Evolutionary conservation across 768 basidiomycete species (phyloP), one percentile per base, ranked within the genome.

Genomic region (Lentinula lateritia): DNA sequence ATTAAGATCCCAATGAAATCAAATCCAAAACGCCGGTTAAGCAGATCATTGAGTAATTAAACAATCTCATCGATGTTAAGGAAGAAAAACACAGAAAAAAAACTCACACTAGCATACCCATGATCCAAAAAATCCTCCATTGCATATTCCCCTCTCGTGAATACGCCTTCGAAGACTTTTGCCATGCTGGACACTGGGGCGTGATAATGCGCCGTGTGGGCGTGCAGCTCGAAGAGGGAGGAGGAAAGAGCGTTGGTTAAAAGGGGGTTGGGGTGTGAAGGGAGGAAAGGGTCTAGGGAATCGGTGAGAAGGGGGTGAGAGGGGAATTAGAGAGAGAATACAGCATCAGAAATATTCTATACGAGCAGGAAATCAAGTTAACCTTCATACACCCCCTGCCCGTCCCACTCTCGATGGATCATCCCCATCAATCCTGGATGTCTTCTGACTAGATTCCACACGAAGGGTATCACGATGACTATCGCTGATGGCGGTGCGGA

Each of bases 121-220:
- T 98, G 96, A 71, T 98, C 97, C 70, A 98, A 72, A 72, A 98
- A 99, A 70, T 98, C 96, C 66, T 98, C 96, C 85, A 97, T 84
- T 13, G 85, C 78, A 73, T 95, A 98, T 39, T 79, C 80, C 16
- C 89, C 92, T 69, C 96, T 98, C 12, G 93, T 98, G 75, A 99
- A 97, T 5, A 90, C 88, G 70, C 95, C 94, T 12, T 81, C 80
- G 66, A 97, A 92, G 59, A 99, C 88, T 68, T 88, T 88, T 34
- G 86, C 87, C 50, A 98, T 72, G 0, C 92, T 92, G n/a, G 92
- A 86, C n/a, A 96, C 89, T 0, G 86, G 83, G 1, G 90, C 76
- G 63, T 95, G 87, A 70, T 98, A 98, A 73, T 99, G 96, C 23
- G 78, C 73, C 62, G 82, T 78, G 62, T 95, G 88, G 0, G 90